Percentiles rank a stretch among this genome's conserved stretches.
These are phyloP conservation scores for Ascochyta koolunga DNA, from an alignment of 2,329 filamentous ascomycete species.

Conservation along the genomic window DNA sequence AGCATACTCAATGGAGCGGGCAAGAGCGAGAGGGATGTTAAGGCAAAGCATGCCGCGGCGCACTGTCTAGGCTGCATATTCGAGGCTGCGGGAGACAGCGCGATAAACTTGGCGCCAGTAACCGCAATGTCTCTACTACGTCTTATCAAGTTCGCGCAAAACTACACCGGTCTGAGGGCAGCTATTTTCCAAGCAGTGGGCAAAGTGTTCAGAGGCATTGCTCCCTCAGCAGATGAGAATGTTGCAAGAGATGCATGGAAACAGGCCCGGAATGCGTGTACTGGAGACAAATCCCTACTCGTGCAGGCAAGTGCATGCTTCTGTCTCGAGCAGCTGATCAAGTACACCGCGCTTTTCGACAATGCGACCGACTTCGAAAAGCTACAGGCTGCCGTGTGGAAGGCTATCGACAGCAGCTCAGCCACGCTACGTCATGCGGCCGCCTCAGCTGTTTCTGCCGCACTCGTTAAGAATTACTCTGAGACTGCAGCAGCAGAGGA, in stretches of 20 bases:
- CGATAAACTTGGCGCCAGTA: slow-evolving; percentile 79
- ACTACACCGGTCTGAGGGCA: slow-evolving; percentile 80
- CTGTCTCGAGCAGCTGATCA: slow-evolving; percentile 76
- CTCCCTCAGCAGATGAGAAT: slow-evolving; percentile 78
- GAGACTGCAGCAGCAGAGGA: slow-evolving; percentile 56
- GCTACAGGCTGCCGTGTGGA: slow-evolving; percentile 81
- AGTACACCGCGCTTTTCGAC: slow-evolving; percentile 79
- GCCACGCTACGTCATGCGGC: slow-evolving; percentile 81
- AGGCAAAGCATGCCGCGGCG: slow-evolving; percentile 84
- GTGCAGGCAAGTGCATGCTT: slow-evolving; percentile 80
- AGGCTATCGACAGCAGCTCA: slow-evolving; percentile 80
- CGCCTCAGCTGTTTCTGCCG: slow-evolving; percentile 81
- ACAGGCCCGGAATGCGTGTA: slow-evolving; percentile 76
- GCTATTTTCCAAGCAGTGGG: slow-evolving; percentile 76
- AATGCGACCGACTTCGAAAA: slow-evolving; percentile 91
- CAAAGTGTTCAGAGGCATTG: slow-evolving; percentile 78
- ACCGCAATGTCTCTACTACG: slow-evolving; percentile 76
- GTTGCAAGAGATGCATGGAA: slow-evolving; percentile 94
- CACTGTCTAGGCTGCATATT: slow-evolving; percentile 88
- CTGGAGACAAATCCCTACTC: slow-evolving; percentile 80
- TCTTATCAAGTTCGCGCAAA: slow-evolving; percentile 77
- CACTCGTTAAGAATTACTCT: slow-evolving; percentile 81
- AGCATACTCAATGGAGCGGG: slow-evolving; percentile 69
- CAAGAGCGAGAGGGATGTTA: slow-evolving; percentile 79
- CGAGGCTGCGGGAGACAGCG: slow-evolving; percentile 90